A percentile compares a stretch with the other conserved stretches of the same genome.
Conservation (phyloP, 768 basidiomycete species). For the Lentinula guzmanii region DNA sequence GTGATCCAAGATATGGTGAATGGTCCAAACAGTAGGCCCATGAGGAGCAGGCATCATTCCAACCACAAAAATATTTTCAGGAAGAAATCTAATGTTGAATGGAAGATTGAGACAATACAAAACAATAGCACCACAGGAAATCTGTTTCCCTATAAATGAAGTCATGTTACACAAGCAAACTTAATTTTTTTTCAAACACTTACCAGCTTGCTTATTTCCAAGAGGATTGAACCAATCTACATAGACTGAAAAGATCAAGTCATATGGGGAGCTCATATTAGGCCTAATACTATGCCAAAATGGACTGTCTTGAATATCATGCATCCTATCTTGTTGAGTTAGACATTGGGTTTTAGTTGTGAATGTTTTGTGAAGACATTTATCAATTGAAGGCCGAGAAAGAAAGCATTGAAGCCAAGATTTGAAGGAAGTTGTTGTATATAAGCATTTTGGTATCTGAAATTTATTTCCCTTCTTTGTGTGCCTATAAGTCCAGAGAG, state of each 20-base stretch:
- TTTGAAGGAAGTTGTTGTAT: no score
- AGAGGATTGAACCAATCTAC: conserved; percentile 32
- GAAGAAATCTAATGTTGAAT: conserved; percentile 13
- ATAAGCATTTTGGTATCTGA: no score
- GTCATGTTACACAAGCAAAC: background rate
- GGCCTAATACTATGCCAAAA: no score
- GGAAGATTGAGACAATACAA: conserved; percentile 23
- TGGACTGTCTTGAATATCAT: no score
- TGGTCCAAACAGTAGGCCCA: conserved; percentile 12
- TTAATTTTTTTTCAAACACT: conserved; percentile 4
- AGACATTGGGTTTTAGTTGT: no score
- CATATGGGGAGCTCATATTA: background rate
- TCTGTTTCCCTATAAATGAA: conserved; percentile 7
- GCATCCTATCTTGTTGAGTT: no score
- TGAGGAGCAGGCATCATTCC: conserved; percentile 21
- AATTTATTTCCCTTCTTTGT: background rate
- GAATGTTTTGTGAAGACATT: no score
- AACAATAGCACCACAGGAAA: conserved; percentile 12
- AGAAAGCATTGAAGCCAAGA: no score
- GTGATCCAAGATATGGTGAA: conserved; percentile 8
- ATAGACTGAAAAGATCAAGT: conserved; percentile 22
- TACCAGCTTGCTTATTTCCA: conserved; percentile 16
- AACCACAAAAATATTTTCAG: conserved; percentile 20
- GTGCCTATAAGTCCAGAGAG: conserved; percentile 11
- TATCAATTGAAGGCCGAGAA: no score